phyloP scores from a whole-genome alignment of 2,329 filamentous ascomycete species.

The Coniochaeta pulveracea region DNA sequence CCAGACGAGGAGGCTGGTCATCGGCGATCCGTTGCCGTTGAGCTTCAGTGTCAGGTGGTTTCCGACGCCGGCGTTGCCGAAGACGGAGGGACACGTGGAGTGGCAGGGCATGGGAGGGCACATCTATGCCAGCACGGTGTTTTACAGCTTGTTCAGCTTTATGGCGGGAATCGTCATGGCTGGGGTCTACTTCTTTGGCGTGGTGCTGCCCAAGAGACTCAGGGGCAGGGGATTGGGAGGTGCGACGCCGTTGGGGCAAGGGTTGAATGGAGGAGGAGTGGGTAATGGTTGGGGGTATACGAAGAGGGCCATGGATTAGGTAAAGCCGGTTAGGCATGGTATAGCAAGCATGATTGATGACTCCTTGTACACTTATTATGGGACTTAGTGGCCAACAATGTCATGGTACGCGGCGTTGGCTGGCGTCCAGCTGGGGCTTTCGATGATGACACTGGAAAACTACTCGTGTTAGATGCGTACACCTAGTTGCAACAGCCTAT shows the following conservation, averaged over 20 bases:
- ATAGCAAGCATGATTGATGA: no score
- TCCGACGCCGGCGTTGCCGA: slow-evolving; percentile 59
- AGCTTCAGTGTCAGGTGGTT: slow-evolving; percentile 82
- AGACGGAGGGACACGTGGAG: slow-evolving; percentile 52
- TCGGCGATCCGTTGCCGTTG: slow-evolving; percentile 75
- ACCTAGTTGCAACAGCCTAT: no score
- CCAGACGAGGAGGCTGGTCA: slow-evolving; percentile 57
- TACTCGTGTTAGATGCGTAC: no score
- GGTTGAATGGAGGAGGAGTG: slow-evolving; percentile 29
- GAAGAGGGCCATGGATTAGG: slow-evolving; percentile 36
- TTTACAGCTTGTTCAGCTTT: slow-evolving; percentile 50
- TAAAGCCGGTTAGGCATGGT: background rate
- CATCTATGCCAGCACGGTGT: slow-evolving; percentile 51
- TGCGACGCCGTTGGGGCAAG: slow-evolving; percentile 46
- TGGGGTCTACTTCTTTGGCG: slow-evolving; percentile 49
- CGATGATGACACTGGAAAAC: no score
- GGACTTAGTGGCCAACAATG: no score
- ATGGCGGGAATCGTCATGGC: slow-evolving; percentile 41
- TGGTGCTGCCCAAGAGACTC: slow-evolving; percentile 43
- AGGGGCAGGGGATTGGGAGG: slow-evolving; percentile 39
- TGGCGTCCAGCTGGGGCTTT: no score
- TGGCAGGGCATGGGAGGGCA: slow-evolving; percentile 56
- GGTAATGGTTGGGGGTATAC: slow-evolving; percentile 51
- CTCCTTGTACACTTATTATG: no score
- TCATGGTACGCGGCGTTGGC: no score